Conservation (phyloP, 768 basidiomycete genomes). For the Flagelloscypha sp. region DNA sequence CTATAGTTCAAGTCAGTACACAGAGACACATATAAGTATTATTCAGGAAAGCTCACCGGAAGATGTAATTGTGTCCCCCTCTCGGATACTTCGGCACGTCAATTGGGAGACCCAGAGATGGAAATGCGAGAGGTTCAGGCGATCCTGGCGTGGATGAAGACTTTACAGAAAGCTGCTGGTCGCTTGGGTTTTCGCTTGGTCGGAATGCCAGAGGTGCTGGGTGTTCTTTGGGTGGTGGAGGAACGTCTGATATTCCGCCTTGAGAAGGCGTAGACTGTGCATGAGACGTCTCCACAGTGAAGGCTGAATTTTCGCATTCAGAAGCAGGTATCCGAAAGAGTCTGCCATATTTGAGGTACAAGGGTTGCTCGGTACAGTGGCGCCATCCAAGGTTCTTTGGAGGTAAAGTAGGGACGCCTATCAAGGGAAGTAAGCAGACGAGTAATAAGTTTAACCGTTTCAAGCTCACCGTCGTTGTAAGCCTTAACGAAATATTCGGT, state of each 20-base stretch:
- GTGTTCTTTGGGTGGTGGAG: conserved; percentile 14
- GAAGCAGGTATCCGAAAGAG: conserved; percentile 39
- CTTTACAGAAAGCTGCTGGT: too few relatives aligned
- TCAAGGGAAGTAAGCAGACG: conserved; percentile 4
- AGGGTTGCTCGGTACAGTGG: conserved; percentile 39
- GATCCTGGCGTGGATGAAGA: too few relatives aligned
- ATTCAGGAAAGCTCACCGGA: too few relatives aligned
- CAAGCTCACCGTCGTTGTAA: conserved; percentile 47
- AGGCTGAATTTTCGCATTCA: conserved; percentile 39
- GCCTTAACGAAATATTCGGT: conserved; percentile 44
- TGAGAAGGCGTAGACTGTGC: too few relatives aligned
- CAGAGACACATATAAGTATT: too few relatives aligned
- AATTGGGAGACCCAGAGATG: too few relatives aligned
- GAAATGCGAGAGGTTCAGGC: too few relatives aligned
- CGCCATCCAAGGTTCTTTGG: conserved; percentile 42
- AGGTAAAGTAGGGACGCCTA: conserved; percentile 54
- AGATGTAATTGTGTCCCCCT: conserved; percentile 60
- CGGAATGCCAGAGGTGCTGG: too few relatives aligned
- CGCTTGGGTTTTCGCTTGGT: too few relatives aligned
- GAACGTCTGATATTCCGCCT: too few relatives aligned
- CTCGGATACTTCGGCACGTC: conserved; percentile 34
- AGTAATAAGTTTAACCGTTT: not conserved
- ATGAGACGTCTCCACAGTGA: conserved; percentile 21
- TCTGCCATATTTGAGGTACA: conserved; percentile 40
- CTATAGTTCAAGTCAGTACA: too few relatives aligned